phyloP scores from a whole-genome alignment of 441 rosid genomes.

The Populus hybrid region DNA sequence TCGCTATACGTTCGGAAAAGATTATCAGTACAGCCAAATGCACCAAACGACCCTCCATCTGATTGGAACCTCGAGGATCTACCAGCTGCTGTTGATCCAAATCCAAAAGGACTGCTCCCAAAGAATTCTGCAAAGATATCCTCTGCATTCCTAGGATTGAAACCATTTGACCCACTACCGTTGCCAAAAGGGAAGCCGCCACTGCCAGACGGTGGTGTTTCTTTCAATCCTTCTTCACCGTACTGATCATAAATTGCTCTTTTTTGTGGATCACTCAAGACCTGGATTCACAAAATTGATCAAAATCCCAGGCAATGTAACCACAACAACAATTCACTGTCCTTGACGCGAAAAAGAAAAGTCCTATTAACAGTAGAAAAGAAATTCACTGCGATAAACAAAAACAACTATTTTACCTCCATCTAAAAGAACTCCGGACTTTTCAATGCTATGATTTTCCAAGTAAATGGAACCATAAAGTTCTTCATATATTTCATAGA shows the following conservation, averaged over 20 bases:
- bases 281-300: constrained; percentile 39
- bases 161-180: constrained; percentile 46
- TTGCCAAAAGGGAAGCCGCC: constrained; percentile 32
- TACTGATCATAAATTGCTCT: constrained; percentile 70
- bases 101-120: constrained; percentile 81
- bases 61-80: constrained; percentile 72
- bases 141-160: constrained; percentile 91
- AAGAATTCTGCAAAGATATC: constrained; percentile 95
- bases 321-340: not conserved
- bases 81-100: constrained; percentile 68
- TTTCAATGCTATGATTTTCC: not conserved
- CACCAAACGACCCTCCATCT: constrained; percentile 70
- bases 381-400: not conserved
- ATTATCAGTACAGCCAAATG: constrained; percentile 45
- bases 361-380: not conserved
- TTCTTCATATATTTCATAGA: not conserved
- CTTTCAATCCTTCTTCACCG: constrained; percentile 92
- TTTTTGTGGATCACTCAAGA: constrained; percentile 81
- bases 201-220: constrained; percentile 63
- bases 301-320: not conserved
- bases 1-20: constrained; percentile 66
- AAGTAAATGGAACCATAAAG: not conserved
- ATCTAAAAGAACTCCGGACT: not conserved
- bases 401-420: not conserved
- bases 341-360: not conserved